Conservation (phyloP, 129 eudicot genomes). For the Kitagawia praeruptora region DNA sequence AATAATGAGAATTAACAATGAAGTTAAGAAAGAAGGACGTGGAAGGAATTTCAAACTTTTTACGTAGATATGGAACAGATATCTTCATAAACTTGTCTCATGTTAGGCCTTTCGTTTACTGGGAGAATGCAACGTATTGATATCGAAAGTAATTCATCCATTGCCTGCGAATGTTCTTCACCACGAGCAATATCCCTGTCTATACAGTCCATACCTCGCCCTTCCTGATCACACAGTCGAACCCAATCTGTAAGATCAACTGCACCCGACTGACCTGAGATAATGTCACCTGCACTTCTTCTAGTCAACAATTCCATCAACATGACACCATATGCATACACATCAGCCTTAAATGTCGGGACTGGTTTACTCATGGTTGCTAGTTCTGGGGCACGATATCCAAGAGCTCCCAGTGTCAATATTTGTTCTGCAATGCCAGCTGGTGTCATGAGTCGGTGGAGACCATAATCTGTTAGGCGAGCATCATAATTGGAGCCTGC, state of each 20-base stretch:
- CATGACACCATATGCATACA: constrained; percentile 86
- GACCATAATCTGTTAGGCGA: constrained; percentile 72
- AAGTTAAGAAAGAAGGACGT: constrained; percentile 19
- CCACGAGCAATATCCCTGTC: constrained; percentile 76
- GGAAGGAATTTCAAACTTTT: constrained; percentile 29
- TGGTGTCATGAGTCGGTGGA: constrained; percentile 90
- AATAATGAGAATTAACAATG: constrained; percentile 21
- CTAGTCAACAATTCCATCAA: constrained; percentile 87
- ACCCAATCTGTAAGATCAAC: constrained; percentile 98
- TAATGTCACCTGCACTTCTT: constrained; percentile 97
- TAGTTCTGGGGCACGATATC: constrained; percentile 95
- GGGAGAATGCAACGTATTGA: constrained; percentile 88
- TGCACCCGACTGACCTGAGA: constrained; percentile 90
- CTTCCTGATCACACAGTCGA: constrained; percentile 79
- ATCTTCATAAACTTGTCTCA: constrained; percentile 76
- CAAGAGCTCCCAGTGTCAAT: constrained; percentile 89
- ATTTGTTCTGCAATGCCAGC: constrained; percentile 90
- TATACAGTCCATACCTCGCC: constrained; percentile 84
- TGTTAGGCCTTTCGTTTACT: constrained; percentile 82
- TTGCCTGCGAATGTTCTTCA: constrained; percentile 60
- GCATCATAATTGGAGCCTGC: constrained; percentile 48
- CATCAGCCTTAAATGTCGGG: constrained; percentile 85
- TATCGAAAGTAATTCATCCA: constrained; percentile 83
- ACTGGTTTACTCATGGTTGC: constrained; percentile 51
- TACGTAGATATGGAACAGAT: constrained; percentile 65